Evolutionary conservation across 1,284 basidiomycete genomes (phyloP).

Genomic region (Athelia psychrophila): DNA sequence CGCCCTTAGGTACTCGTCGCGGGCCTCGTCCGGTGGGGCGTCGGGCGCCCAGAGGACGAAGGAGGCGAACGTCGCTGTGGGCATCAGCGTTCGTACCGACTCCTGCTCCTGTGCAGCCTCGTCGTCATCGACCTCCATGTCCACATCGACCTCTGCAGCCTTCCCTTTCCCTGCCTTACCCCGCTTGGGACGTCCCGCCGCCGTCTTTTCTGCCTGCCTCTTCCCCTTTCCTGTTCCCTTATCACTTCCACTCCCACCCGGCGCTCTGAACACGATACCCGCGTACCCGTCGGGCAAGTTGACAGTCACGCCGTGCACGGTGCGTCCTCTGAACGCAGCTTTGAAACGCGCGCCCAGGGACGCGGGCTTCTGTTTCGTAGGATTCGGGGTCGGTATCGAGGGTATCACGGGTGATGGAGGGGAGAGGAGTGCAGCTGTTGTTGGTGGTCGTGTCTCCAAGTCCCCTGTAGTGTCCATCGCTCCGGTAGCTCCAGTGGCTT

Average conservation of each 20-base stretch:
- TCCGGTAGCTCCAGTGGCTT: background rate
- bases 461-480: constrained; percentile 6
- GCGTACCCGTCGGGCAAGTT: constrained; percentile 62
- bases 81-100: constrained; percentile 36
- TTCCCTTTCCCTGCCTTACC: constrained; percentile 19
- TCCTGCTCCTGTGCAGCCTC: constrained; percentile 18
- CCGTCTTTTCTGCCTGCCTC: constrained; percentile 7
- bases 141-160: constrained; percentile 18
- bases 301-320: constrained; percentile 62
- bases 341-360: constrained; percentile 37
- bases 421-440: background rate
- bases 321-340: constrained; percentile 71
- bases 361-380: constrained; percentile 17
- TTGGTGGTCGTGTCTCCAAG: too few species aligned
- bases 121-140: constrained; percentile 19
- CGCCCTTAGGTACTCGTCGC: constrained; percentile 66
- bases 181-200: constrained; percentile 8
- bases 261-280: constrained; percentile 54
- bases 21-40: constrained; percentile 58
- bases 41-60: constrained; percentile 75
- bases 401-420: constrained; percentile 5
- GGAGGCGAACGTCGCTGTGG: constrained; percentile 52
- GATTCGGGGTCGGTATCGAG: constrained; percentile 8
- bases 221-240: constrained; percentile 12
- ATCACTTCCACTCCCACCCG: constrained; percentile 19